These are phyloP conservation scores for Pseudogymnoascus sp. DNA, from an alignment of 2,329 filamentous ascomycete genomes.

Conservation along the genomic window DNA sequence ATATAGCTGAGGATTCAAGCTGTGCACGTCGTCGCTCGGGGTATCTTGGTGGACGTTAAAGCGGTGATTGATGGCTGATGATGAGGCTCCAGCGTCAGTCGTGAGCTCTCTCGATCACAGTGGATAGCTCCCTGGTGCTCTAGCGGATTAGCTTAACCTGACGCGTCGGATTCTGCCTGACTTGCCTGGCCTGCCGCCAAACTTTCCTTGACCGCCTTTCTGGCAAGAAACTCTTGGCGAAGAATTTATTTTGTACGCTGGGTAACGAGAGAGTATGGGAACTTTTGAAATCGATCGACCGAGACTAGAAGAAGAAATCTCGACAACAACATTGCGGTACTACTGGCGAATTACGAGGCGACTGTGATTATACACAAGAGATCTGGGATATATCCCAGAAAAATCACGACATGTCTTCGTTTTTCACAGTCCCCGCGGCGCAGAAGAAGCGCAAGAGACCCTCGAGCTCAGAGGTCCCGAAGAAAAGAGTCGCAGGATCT, in stretches of 20 bases:
- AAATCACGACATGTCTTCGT: constrained; percentile 68
- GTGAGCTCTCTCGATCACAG: constrained; percentile 1
- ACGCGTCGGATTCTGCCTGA: constrained; percentile 12
- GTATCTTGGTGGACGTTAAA: constrained; percentile 5
- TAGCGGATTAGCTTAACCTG: constrained; percentile 11
- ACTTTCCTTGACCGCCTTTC: constrained; percentile 9
- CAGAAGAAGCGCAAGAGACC: constrained; percentile 85
- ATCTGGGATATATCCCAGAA: neutral
- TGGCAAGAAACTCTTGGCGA: constrained; percentile 10
- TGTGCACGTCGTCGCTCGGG: constrained; percentile 19
- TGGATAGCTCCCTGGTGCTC: constrained; percentile 11
- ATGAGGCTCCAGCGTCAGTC: constrained; percentile 11
- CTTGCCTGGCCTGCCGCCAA: constrained; percentile 6
- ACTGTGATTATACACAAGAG: neutral
- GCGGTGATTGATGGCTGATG: constrained; percentile 10
- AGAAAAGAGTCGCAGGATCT: constrained; percentile 51
- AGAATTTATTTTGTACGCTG: constrained; percentile 11
- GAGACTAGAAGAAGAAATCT: neutral
- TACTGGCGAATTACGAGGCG: neutral
- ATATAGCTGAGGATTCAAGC: constrained; percentile 19
- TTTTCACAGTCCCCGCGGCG: constrained; percentile 83
- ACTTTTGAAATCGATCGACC: neutral
- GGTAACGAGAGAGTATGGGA: neutral
- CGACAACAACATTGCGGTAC: constrained; percentile 5
- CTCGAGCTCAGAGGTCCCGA: constrained; percentile 46